Conservation (phyloP, 2,329 filamentous ascomycete species). For the Cercospora zeae-maydis region DNA sequence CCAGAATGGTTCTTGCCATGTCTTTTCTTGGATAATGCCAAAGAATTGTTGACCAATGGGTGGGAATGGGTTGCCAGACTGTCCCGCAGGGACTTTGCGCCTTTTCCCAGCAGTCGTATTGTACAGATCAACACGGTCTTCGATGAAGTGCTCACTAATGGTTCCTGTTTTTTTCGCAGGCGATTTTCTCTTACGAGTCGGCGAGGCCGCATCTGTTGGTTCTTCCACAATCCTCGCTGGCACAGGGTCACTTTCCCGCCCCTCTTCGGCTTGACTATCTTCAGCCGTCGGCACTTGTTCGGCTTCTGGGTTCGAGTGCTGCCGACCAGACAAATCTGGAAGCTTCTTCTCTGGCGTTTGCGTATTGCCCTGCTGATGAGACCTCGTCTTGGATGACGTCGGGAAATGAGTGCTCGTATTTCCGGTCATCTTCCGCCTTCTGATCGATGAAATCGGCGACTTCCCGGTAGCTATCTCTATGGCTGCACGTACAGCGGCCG, state of each 20-base stretch:
- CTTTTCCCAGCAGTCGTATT: slow-evolving; percentile 30
- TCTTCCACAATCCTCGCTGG: not conserved
- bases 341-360: not conserved
- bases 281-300: not conserved
- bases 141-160: slow-evolving; percentile 29
- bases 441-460: slow-evolving; percentile 2
- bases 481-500: slow-evolving; percentile 8
- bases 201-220: not conserved
- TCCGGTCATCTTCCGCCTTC: slow-evolving; percentile 35
- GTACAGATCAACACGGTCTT: slow-evolving; percentile 31
- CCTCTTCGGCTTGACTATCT: not conserved
- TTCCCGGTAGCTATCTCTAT: slow-evolving; percentile 7
- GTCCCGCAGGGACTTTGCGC: slow-evolving; percentile 29
- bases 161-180: slow-evolving; percentile 23
- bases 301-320: not conserved
- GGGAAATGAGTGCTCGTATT: slow-evolving; percentile 35
- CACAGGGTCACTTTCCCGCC: not conserved
- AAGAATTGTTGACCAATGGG: slow-evolving; percentile 61
- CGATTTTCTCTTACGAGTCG: not conserved
- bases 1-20: slow-evolving; percentile 71
- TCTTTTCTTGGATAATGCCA: slow-evolving; percentile 78
- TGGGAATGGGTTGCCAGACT: slow-evolving; percentile 59
- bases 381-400: not conserved
- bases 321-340: not conserved
- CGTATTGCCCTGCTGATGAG: not conserved